Conservation (phyloP, 306 rosid species). For the Medicago arabica region DNA sequence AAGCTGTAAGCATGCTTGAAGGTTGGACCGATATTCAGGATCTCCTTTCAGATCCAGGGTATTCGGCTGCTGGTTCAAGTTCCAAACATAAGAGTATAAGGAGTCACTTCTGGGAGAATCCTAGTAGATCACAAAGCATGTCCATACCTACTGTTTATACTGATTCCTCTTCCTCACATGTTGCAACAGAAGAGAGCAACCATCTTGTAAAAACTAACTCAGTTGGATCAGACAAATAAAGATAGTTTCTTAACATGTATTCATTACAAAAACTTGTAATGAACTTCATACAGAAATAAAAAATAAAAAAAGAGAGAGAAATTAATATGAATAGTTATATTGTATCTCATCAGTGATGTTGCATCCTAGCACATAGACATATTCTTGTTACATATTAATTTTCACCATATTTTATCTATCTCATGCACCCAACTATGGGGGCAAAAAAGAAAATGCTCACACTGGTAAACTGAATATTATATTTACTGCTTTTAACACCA, state of each 20-base stretch:
- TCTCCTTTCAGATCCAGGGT: constrained; percentile 78
- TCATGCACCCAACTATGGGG: too few species aligned
- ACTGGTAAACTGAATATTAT: too few species aligned
- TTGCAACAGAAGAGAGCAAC: constrained; percentile 53
- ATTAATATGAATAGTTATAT: background rate
- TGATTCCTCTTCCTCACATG: constrained; percentile 57
- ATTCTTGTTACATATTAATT: too few species aligned
- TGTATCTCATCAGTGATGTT: too few species aligned
- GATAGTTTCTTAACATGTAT: constrained; percentile 15
- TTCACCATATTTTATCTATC: too few species aligned
- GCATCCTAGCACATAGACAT: background rate
- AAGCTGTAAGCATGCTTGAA: constrained; percentile 95
- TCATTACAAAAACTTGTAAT: background rate
- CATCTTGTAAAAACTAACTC: constrained; percentile 50
- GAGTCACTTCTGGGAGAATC: constrained; percentile 86
- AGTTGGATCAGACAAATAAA: constrained; percentile 46
- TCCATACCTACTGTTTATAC: constrained; percentile 49
- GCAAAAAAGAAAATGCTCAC: too few species aligned
- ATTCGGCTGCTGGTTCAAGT: constrained; percentile 67
- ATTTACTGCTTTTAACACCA: constrained; percentile 21
- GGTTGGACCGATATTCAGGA: constrained; percentile 82
- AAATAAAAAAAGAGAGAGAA: background rate
- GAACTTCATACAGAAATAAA: background rate
- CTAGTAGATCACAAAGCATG: constrained; percentile 68
- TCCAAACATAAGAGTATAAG: constrained; percentile 63